Conservation (phyloP, 2,329 filamentous ascomycete genomes). For the Claviceps arundinis region DNA sequence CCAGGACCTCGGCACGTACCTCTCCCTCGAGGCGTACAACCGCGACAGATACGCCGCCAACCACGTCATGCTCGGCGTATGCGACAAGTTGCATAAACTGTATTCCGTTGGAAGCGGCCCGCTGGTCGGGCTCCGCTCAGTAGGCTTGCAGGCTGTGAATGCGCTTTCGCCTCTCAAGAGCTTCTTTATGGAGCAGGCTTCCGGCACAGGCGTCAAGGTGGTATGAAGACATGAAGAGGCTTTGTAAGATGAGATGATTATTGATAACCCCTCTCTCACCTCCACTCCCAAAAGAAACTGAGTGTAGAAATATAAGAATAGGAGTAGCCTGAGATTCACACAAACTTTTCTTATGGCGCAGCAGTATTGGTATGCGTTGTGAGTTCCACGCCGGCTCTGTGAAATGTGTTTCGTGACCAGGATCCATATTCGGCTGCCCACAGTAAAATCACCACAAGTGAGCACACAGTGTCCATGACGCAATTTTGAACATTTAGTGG, state of each 20-base stretch:
- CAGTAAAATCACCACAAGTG: too few species aligned
- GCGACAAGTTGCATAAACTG: constrained; percentile 84
- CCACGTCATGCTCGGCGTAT: constrained; percentile 62
- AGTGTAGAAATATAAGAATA: too few species aligned
- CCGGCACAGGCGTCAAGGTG: constrained; percentile 39
- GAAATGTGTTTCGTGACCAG: too few species aligned
- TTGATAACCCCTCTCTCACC: too few species aligned
- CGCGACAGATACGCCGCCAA: constrained; percentile 73
- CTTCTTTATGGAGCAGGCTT: constrained; percentile 69
- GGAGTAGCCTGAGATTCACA: too few species aligned
- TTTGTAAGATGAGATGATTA: too few species aligned
- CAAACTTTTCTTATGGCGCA: too few species aligned
- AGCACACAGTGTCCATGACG: neutral
- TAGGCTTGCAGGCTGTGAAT: constrained; percentile 67
- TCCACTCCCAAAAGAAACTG: too few species aligned
- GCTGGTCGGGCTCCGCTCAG: constrained; percentile 63
- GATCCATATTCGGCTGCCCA: too few species aligned
- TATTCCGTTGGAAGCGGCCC: constrained; percentile 74
- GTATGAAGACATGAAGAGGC: constrained; percentile 12
- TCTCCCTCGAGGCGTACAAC: constrained; percentile 72
- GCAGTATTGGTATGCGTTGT: too few species aligned
- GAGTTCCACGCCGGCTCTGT: too few species aligned
- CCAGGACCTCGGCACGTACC: constrained; percentile 68
- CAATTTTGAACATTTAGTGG: neutral
- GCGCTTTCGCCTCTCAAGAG: constrained; percentile 62